Evolutionary conservation across 1,284 basidiomycete genomes (phyloP).

Genomic region (Trichosporon inkin): DNA sequence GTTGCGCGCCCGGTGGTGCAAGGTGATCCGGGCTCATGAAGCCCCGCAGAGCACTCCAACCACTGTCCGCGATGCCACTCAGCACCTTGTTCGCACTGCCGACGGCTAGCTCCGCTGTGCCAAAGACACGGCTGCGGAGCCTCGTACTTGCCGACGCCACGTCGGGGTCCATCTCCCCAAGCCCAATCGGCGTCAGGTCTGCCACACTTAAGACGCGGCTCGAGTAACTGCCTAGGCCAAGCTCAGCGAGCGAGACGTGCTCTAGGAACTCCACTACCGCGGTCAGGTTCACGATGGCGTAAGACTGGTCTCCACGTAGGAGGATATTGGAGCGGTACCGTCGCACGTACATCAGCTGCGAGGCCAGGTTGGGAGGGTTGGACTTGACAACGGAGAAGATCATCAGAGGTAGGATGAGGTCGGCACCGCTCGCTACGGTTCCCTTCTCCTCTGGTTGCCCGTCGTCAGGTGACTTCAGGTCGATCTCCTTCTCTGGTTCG

Average conservation of each 20-base stretch:
- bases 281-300: conserved; percentile 87
- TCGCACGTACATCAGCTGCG: conserved; percentile 79
- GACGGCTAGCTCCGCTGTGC: conserved; percentile 62
- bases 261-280: conserved; percentile 91
- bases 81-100: conserved; percentile 79
- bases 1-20: conserved; percentile 1
- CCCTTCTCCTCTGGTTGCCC: neutral
- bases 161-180: conserved; percentile 49
- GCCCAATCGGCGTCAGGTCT: conserved; percentile 69
- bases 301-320: conserved; percentile 76
- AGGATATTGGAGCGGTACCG: conserved; percentile 70
- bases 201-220: conserved; percentile 64
- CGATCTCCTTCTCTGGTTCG: neutral
- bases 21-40: conserved; percentile 48
- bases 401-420: conserved; percentile 65
- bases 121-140: conserved; percentile 65
- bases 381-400: conserved; percentile 87
- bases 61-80: conserved; percentile 77
- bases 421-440: conserved; percentile 34
- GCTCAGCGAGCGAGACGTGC: conserved; percentile 76
- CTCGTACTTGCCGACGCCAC: conserved; percentile 47
- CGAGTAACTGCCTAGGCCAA: conserved; percentile 62
- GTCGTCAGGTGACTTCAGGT: neutral
- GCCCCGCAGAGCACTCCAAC: conserved; percentile 71
- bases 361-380: conserved; percentile 78